Evolutionary conservation across 78 protist genomes (phyloP).

Genomic region (Cyanophora paradoxa): DNA sequence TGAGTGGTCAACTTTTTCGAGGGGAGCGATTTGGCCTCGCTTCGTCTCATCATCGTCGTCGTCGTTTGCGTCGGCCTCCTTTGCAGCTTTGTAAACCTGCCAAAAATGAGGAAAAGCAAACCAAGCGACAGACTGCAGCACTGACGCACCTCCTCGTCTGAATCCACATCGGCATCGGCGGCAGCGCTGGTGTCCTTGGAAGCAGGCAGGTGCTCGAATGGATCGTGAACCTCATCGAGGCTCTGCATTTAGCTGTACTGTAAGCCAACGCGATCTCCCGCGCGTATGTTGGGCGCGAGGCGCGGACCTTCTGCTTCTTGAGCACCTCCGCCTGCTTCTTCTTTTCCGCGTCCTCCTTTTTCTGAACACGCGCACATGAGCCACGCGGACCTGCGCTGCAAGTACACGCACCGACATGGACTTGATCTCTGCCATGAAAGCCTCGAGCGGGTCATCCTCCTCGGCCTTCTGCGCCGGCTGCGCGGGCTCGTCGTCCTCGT

Average conservation of each 20-base stretch:
- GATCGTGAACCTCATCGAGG: too few relatives aligned
- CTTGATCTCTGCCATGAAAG: background rate
- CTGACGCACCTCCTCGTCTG: background rate
- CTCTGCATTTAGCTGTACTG: too few relatives aligned
- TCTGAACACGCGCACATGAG: background rate
- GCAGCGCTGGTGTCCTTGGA: background rate
- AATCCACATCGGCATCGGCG: background rate
- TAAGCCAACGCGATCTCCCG: too few relatives aligned
- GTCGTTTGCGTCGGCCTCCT: background rate
- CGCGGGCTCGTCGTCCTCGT: too few relatives aligned
- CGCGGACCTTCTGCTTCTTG: background rate
- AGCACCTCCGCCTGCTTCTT: background rate
- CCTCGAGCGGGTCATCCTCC: constrained; percentile 15
- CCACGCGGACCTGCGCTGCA: background rate
- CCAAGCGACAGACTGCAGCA: too few relatives aligned
- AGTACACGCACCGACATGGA: background rate
- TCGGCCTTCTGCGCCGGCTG: too few relatives aligned
- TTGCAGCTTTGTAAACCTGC: background rate
- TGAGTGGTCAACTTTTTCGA: background rate
- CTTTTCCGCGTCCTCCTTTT: background rate
- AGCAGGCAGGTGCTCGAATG: too few relatives aligned
- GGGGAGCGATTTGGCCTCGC: background rate
- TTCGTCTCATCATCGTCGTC: background rate
- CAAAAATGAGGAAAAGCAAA: too few relatives aligned
- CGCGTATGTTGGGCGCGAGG: too few relatives aligned